These are phyloP conservation scores for Magnaporthales sp. DNA, from an alignment of 2,329 filamentous ascomycete genomes.

Conservation along the genomic window DNA sequence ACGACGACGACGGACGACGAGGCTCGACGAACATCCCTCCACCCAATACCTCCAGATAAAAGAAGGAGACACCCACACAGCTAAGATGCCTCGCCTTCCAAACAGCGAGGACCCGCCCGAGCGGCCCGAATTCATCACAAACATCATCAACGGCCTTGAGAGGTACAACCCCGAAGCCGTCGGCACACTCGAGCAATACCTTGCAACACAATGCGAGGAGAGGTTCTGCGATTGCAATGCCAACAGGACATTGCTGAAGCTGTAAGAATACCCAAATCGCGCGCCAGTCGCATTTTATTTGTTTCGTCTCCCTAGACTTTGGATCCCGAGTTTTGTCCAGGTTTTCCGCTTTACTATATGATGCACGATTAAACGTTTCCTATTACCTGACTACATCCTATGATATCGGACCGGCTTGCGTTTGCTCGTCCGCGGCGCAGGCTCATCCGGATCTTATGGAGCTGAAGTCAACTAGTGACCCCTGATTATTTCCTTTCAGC, in stretches of 20 bases:
- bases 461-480: conserved; percentile 64
- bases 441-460: neutral
- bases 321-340: conserved; percentile 6
- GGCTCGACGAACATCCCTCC: neutral
- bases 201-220: conserved; percentile 88
- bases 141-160: conserved; percentile 94
- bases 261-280: conserved; percentile 55
- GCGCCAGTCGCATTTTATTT: conserved; percentile 9
- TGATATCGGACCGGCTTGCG: neutral
- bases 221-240: conserved; percentile 94
- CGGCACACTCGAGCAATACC: conserved; percentile 85
- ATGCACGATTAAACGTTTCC: conserved; percentile 90
- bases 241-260: conserved; percentile 89
- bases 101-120: conserved; percentile 81
- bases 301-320: conserved; percentile 10
- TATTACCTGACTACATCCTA: conserved; percentile 73
- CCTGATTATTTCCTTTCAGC: conserved; percentile 45
- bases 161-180: conserved; percentile 98
- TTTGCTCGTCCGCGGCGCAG: neutral
- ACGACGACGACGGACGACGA: neutral
- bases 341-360: conserved; percentile 31
- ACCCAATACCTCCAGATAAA: neutral
- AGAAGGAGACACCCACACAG: conserved; percentile 6
- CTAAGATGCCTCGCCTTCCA: conserved; percentile 33
- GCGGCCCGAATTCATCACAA: conserved; percentile 83